Base-by-base conservation (phyloP, 768 basidiomycete genomes). In the Astraeus odoratus region DNA sequence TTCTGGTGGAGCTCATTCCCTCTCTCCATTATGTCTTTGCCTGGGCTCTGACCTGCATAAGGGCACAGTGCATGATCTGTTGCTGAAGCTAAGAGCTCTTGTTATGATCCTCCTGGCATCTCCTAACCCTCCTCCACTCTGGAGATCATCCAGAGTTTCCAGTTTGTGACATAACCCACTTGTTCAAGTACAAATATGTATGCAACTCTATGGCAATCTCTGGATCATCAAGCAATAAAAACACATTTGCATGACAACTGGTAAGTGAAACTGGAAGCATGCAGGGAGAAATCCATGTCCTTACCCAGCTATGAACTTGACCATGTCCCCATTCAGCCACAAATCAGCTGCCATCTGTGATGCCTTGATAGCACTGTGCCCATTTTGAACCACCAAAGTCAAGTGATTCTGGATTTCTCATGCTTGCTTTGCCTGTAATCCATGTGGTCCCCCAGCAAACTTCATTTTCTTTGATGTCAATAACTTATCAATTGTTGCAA, bases 381-480 rank as follows among this genome's bases (percentile, higher is more conserved):
- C 30, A 42, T 63, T 64, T 7, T 58, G 50, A 9, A 67, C 49
- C 7, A 27, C 60, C 57, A 45, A 47, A 45, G 46, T 43, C 27
- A 67, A 40, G 41, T 56, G 52, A 30, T 49, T 58, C 41, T 61
- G 55, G 8, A 67, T 62, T 15, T 59, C 55, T 1, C 51, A 37
- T 0, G 57, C 55, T 12, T 53, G 51, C 36, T 56, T 53, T 36
- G 57, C 50, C 42, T 67, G 64, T n/a, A 66, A 51, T 12, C 65
- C 51, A 26, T 53, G 46, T 5, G 36, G 43, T 12, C 64, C 64
- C 25, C 54, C 56, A 8, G 40, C 50, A 45, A 66, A 65, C 1
- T 39, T 34, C 1, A 29, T 51, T 40, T 50, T 51, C 47, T 59
- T 64, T 3, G 57, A 61, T 38, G 39, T 50, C 27, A 57, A 40